Percentiles rank a stretch among this genome's conserved stretches.
Conservation (phyloP, 2,329 filamentous ascomycete species). For the Hypoxylon sp. region DNA sequence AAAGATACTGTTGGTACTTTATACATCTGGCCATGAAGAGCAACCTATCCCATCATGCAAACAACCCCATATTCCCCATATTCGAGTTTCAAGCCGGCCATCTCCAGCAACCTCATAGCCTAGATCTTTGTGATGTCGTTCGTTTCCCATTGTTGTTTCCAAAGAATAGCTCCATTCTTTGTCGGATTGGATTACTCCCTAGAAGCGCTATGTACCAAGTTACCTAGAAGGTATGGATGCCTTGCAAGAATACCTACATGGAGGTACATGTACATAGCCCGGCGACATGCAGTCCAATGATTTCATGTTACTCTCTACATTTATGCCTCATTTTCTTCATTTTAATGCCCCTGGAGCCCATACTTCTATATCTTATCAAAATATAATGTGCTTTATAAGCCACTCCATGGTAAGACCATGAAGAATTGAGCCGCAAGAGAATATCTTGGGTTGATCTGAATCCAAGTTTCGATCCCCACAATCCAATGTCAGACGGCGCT, state of each 20-base stretch:
- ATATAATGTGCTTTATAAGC: background rate
- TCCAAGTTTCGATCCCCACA: background rate
- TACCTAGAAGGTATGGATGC: background rate
- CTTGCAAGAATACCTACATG: background rate
- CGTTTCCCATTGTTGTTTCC: background rate
- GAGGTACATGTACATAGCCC: background rate
- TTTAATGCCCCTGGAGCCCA: background rate
- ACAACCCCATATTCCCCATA: background rate
- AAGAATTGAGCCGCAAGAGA: constrained; percentile 15
- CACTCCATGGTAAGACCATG: background rate
- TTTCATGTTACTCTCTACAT: background rate
- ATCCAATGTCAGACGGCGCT: constrained; percentile 11
- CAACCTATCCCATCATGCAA: no score
- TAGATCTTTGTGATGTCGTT: background rate
- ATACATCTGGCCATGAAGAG: background rate
- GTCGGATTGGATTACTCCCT: no score
- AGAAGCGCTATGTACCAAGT: no score
- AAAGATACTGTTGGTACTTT: background rate
- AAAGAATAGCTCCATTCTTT: background rate
- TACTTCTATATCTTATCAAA: background rate
- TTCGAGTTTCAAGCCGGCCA: background rate
- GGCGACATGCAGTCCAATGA: background rate
- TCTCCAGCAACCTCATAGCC: background rate
- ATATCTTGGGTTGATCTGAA: background rate
- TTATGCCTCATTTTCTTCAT: background rate